Base-by-base conservation (phyloP, 2,329 filamentous ascomycete genomes). In the Paradendryphiella salina region DNA sequence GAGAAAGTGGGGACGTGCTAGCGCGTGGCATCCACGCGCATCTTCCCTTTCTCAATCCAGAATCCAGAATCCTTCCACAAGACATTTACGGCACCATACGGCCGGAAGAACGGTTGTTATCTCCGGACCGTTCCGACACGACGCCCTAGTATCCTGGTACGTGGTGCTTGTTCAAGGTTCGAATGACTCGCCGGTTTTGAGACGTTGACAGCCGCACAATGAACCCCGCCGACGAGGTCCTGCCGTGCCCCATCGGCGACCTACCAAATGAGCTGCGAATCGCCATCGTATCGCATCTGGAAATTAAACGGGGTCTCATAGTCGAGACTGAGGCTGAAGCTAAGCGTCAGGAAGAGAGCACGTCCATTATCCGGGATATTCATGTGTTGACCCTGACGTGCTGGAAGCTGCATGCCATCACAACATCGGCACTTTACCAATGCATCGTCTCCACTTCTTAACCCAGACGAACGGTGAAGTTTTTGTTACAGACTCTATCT, bases 381-480 rank as follows among this genome's bases (percentile, higher is more conserved):
- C 42, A 58, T 39, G 42, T 37, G 9, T 47, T 65, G n/a, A 44
- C 51, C 6, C 46, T 59, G 11, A 57, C 56, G 18, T 61, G 54
- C 21, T 52, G 44, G 11, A 53, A 45, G 18, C 35, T 64, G 9
- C 43, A 59, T 17, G 35, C 32, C 6, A 40, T 64, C 11, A 28
- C 46, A 3, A 61, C 52, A 6, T 56, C 63, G 1, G 15, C 52
- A 3, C 48, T 65, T 14, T 64, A 62, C 21, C 50, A 57, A 23
- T 57, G 57, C 15, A 45, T 64, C n/a, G 48, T 60, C 11, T 36
- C 50, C 9, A 47, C 48, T 3, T 41, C 17, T 1, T 40, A 50
- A 14, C 39, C 49, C 21, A 70, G 70, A 57, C 74, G 74, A 18
- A 64, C 67, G 11, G 72, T 77, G n/a, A 42, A 32, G 5, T 36